Conservation (phyloP, 2,329 filamentous ascomycete species). For the Aspergillus awamori region DNA sequence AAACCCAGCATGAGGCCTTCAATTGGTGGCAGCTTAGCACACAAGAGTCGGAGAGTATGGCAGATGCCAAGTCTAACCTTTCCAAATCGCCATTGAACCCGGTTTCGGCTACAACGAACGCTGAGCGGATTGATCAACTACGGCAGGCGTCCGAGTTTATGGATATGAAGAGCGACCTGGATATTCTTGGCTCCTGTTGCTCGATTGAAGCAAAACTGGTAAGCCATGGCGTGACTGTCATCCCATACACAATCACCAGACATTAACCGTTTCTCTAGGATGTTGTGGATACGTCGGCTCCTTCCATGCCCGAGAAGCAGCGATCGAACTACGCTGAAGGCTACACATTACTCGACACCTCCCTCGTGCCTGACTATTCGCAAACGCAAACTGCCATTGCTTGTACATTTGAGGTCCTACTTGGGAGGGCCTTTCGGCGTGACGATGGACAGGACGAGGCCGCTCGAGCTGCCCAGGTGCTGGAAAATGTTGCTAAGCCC, state of each 20-base stretch:
- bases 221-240: conserved; percentile 15
- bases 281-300: conserved; percentile 64
- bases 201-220: conserved; percentile 34
- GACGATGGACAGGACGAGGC: conserved; percentile 25
- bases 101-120: conserved; percentile 17
- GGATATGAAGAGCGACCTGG: conserved; percentile 41
- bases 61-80: conserved; percentile 29
- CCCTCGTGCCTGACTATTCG: conserved; percentile 50
- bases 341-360: conserved; percentile 57
- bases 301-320: conserved; percentile 58
- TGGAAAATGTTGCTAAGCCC: conserved; percentile 26
- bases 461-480: conserved; percentile 34
- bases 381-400: conserved; percentile 40
- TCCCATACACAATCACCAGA: not conserved
- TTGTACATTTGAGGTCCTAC: conserved; percentile 34
- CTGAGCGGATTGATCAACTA: conserved; percentile 33
- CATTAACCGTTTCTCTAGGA: conserved; percentile 43
- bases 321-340: conserved; percentile 59
- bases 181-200: conserved; percentile 36
- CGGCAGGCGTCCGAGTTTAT: conserved; percentile 32
- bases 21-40: conserved; percentile 68
- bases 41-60: conserved; percentile 57
- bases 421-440: conserved; percentile 30
- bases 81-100: conserved; percentile 6
- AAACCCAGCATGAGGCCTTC: conserved; percentile 67